Evolutionary conservation across 768 basidiomycete species (phyloP), one percentile per base, ranked within the genome.

Genomic region (Daedaleopsis sinensis): DNA sequence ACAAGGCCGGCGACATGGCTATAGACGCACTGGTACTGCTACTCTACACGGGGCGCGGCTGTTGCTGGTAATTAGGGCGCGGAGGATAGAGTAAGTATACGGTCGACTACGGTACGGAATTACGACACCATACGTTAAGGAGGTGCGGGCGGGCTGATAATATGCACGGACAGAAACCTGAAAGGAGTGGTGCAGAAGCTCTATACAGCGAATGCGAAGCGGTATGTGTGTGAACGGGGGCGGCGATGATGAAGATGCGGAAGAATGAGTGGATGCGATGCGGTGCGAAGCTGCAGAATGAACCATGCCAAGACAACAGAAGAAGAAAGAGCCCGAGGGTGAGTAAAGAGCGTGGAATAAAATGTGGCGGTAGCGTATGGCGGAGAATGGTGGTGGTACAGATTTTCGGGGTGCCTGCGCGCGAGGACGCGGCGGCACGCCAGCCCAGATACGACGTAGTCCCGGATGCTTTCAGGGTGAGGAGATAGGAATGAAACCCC

Each of bases 181-280:
- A 55, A 55, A 46, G 23, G 47, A 57, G 19, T 21, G 21, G 24
- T 57, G 56, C 37, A 39, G 36, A 21, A 57, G 23, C 56, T 57
- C 56, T 57, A 57, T 57, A 57, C 57, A 57, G 57, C 49, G 24
- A 23, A 39, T 13, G 54, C 7, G 43, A 55, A 55, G 54, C 35
- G 51, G 39, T 23, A 39, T 53, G 52, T 27, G 54, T 44, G 47
- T 16, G 44, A 48, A 43, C 19, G 55, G 46, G 12, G 42, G 7
- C 27, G 27, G 27, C 27, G 39, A 19, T 12, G 24, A 39, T 18
- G 47, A 35, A 18, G 27, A 50, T 55, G 59, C 53, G 16, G 11
- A 49, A 21, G 23, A 49, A 49, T 27, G 47, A 49, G 47, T 49
- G 48, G 47, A 21, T 51, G 48, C 35, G 19, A 50, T 52, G 18